Evolutionary conservation across 441 rosid species (phyloP), one percentile per base, ranked within the genome.

Genomic region (Hura crepitans): DNA sequence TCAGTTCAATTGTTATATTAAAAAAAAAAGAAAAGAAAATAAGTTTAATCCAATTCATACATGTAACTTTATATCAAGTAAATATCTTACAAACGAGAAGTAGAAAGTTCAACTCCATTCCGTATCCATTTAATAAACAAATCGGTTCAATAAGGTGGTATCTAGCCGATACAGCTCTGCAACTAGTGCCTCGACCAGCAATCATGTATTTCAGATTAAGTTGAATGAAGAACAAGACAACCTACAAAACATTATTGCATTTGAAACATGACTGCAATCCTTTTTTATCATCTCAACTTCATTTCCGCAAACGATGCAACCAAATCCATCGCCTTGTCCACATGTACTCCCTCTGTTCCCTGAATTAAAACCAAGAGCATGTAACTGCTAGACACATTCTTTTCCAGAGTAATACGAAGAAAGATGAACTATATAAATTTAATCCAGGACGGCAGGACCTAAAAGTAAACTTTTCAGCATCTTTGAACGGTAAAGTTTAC

Each of bases 311-410:
- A 89, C 31, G 85, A 46, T 54, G 83, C 54, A 13, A 96, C 97
- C 83, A 92, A 60, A 55, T 81, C 83, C 80, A 92, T 87, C 74
- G 96, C 96, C 60, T 78, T 86, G 10, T 78, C 82, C 68, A 96
- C 73, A n/a, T 83, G 85, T 2, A 85, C 78, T 27, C 91, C 97
- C 78, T 92, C 96, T 10, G 96, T 89, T 77, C 98, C 99, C 97
- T 92, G 83, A 69, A 70, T 69, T 42, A 31, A 59, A 65, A 15
- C 39, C n/a, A 73, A 6, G 43, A 70, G 5, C 33, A 43, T n/a
- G 33, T 23, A 14, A 10, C 23, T 17, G 30, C 30, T 27, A 4
- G 0, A 20, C 5, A 17, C 20, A 22, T 9, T 14, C 3, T 22
- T 3, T 14, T 2, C 13, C 7, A 13, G 17, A 47, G 33, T 55